These are phyloP conservation scores for Lodderomyces elongisporus DNA, from an alignment of 1,139 yeast genomes.

Conservation along the genomic window DNA sequence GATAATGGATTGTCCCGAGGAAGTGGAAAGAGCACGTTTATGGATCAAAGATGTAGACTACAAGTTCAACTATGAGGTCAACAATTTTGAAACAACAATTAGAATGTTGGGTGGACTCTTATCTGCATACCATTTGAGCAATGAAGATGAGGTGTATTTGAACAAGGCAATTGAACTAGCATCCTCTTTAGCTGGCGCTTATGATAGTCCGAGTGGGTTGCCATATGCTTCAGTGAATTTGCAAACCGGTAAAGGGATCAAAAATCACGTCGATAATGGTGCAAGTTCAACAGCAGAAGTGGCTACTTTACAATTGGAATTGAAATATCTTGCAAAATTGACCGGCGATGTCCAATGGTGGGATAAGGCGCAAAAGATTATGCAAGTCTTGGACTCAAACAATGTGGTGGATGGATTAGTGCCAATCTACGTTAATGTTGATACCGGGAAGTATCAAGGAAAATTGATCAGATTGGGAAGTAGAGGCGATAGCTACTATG, in stretches of 20 bases:
- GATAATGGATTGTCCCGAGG: conserved; percentile 71
- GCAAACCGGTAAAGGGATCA: conserved; percentile 54
- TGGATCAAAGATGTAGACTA: conserved; percentile 64
- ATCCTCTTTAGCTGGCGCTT: conserved; percentile 61
- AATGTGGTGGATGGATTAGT: conserved; percentile 70
- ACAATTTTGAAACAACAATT: conserved; percentile 88
- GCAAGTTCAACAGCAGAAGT: conserved; percentile 85
- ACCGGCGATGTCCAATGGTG: conserved; percentile 80
- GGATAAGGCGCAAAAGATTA: conserved; percentile 70
- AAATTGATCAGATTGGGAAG: conserved; percentile 73
- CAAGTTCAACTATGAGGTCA: conserved; percentile 65
- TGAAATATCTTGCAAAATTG: conserved; percentile 73
- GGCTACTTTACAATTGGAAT: conserved; percentile 81
- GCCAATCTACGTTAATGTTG: conserved; percentile 76
- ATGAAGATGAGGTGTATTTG: conserved; percentile 59
- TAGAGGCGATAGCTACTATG: conserved; percentile 91
- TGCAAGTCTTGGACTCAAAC: conserved; percentile 56
- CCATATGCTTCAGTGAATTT: conserved; percentile 81
- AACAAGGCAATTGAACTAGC: conserved; percentile 77
- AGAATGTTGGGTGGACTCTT: conserved; percentile 90
- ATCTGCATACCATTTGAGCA: conserved; percentile 71
- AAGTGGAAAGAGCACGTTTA: conserved; percentile 56
- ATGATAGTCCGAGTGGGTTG: conserved; percentile 58
- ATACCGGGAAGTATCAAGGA: conserved; percentile 66
- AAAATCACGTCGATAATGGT: conserved; percentile 59